Conservation (phyloP, 306 rosid genomes). For the Medicago ruthenica region DNA sequence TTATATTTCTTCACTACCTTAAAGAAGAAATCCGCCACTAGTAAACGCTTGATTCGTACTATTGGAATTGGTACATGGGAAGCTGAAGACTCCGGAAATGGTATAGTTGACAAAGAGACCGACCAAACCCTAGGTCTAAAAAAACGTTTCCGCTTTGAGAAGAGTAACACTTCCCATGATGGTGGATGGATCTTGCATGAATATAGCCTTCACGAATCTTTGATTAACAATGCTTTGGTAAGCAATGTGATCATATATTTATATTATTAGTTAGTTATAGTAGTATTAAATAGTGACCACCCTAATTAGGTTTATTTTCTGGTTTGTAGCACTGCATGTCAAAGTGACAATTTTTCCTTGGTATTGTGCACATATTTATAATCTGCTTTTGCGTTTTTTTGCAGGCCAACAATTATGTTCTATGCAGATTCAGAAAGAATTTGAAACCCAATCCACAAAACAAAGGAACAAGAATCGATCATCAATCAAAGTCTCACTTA, state of each 20-base stretch:
- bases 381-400: background rate
- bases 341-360: no score
- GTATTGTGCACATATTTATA: background rate
- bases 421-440: constrained; percentile 30
- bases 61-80: constrained; percentile 38
- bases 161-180: background rate
- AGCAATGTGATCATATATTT: background rate
- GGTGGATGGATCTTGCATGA: constrained; percentile 39
- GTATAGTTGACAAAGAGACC: background rate
- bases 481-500: background rate
- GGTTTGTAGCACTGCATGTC: no score
- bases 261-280: no score
- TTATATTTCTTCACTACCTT: constrained; percentile 20
- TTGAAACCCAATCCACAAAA: background rate
- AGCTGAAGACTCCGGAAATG: background rate
- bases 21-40: background rate
- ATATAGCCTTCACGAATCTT: background rate
- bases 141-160: constrained; percentile 32
- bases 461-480: background rate
- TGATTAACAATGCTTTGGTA: background rate
- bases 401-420: constrained; percentile 17
- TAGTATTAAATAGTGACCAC: no score
- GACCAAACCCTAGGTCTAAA: background rate
- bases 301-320: no score
- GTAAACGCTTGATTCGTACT: background rate